Percentiles rank a stretch among this genome's conserved stretches.
These are phyloP conservation scores for Fusarium duplospermum DNA, from an alignment of 2,329 filamentous ascomycete species.

Conservation along the genomic window DNA sequence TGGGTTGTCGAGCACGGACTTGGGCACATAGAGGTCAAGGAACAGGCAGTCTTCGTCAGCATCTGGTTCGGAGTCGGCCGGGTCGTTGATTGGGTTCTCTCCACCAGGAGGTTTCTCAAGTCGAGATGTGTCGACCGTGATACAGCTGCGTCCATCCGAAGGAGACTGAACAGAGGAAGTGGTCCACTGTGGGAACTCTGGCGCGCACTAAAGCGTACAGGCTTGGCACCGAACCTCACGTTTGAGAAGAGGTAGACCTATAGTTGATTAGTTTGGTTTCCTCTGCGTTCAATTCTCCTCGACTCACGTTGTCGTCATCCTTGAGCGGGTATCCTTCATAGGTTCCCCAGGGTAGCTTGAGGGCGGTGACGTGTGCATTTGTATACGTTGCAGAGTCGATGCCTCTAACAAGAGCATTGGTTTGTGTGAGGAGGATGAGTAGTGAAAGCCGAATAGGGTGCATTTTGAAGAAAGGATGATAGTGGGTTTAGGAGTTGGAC, in stretches of 20 bases:
- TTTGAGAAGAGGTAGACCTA: not conserved
- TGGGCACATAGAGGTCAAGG: not conserved
- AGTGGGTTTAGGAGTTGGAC: not conserved
- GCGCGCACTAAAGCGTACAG: not conserved
- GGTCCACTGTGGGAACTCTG: not conserved
- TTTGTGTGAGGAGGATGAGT: not conserved
- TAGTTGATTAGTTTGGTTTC: not conserved
- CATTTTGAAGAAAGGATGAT: not conserved
- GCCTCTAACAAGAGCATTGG: not conserved
- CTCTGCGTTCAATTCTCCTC: not conserved
- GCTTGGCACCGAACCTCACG: not conserved
- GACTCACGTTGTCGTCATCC: not conserved
- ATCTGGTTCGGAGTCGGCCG: not conserved
- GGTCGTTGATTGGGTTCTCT: not conserved
- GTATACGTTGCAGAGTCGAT: rapidly evolving
- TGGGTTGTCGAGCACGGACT: not conserved
- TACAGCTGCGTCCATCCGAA: not conserved
- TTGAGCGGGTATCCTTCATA: not conserved
- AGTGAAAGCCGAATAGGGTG: not conserved
- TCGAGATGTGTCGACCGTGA: not conserved
- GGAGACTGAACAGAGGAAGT: not conserved
- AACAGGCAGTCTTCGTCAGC: not conserved
- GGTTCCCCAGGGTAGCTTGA: not conserved
- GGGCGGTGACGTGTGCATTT: not conserved
- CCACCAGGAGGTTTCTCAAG: not conserved